Base-by-base conservation (phyloP, 1,284 basidiomycete species). In the Sphagnurus paluster region DNA sequence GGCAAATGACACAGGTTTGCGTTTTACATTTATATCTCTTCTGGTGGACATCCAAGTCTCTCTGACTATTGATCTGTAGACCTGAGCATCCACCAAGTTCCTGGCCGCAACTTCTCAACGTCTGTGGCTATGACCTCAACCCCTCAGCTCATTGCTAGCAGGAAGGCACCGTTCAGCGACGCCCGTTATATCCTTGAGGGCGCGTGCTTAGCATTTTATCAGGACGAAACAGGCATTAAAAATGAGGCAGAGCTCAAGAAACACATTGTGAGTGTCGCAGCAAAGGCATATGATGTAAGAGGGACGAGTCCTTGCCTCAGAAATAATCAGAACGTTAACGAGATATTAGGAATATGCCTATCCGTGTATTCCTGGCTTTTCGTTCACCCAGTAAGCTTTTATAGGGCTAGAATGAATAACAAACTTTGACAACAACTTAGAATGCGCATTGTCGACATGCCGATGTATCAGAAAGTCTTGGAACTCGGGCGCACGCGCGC, bases 391-490 rank as follows among this genome's bases (percentile, higher is more conserved):
- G 75, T 72, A 44, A 9, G 21, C 19, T n/a, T n/a, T n/a, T n/a
- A n/a, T n/a, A n/a, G n/a, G n/a, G n/a, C 17, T 38, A 1, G 5
- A 16, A 43, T 29, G n/a, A 8, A 17, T 10, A 28, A 30, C 19
- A 3, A n/a, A 16, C 3, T 10, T 24, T 10, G 4, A 19, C 11
- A 20, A 34, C 30, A 26, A 26, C 10, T 42, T 11, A 34, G 23
- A 21, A 21, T 21, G 9, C 24, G 78, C 75, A 23, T 50, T 75
- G 17, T 74, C 69, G 59, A 73, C 75, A 26, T 61, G 67, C 4
- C 66, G 63, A 11, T 56, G 1, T 82, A 82, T 54, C 41, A 60
- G 2, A 56, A 67, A 8, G 66, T 72, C 4, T 60, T 80, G 2
- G 49, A 66, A 26, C 58, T 80, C 0, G 66, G 66, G 5, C 56